Evolutionary conservation across 2,329 filamentous ascomycete species (phyloP).

Genomic region (Xylariaceae sp.): DNA sequence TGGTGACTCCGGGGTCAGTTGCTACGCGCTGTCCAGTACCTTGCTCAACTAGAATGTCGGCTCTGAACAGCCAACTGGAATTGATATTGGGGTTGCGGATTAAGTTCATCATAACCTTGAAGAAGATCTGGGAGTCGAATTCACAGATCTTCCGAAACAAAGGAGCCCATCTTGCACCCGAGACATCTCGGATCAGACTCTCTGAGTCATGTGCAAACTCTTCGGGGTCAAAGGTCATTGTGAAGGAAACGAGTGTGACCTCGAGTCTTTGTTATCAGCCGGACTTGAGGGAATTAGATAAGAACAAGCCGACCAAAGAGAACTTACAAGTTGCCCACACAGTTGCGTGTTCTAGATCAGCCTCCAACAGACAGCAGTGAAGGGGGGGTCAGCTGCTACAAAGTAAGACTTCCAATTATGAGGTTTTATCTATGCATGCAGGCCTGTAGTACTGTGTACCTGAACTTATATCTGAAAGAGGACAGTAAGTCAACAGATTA

Average conservation of each 20-base stretch:
- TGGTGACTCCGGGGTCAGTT: constrained; percentile 30
- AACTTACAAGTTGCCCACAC: constrained; percentile 5
- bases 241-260: constrained; percentile 3
- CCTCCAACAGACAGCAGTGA: background rate
- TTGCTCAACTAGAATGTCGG: constrained; percentile 69
- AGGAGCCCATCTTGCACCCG: constrained; percentile 52
- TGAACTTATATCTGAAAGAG: too few species aligned
- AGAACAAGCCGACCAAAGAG: constrained; percentile 15
- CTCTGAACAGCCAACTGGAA: constrained; percentile 75
- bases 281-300: constrained; percentile 6
- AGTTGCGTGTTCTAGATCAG: background rate
- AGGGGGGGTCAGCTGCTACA: background rate
- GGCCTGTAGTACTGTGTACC: too few species aligned
- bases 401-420: too few species aligned
- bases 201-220: constrained; percentile 38
- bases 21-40: constrained; percentile 39
- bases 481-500: too few species aligned
- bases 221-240: constrained; percentile 41
- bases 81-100: constrained; percentile 81
- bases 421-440: too few species aligned
- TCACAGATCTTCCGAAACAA: constrained; percentile 60
- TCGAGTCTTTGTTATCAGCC: constrained; percentile 16
- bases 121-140: constrained; percentile 66
- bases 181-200: constrained; percentile 41
- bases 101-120: constrained; percentile 71